Base-by-base conservation (phyloP, 768 basidiomycete species). In the Pisolithus microcarpus region DNA sequence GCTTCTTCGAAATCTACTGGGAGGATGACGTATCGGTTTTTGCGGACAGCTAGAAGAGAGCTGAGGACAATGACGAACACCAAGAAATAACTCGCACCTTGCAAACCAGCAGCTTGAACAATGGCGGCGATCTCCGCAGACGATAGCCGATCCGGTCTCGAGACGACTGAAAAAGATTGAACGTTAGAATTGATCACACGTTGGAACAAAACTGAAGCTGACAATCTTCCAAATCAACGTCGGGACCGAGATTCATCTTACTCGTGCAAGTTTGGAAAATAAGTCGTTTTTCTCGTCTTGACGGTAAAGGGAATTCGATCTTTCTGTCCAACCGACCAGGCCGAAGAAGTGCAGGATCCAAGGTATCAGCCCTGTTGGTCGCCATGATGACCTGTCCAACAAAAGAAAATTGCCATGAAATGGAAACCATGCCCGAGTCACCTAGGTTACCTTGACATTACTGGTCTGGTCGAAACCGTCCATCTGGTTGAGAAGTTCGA, bases 171-270 rank as follows among this genome's bases (percentile, higher is more conserved):
- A 48, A 51, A 42, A 21, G 30, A 13, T 4, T 11, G 7, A 10
- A 10, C 5, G 28, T 65, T 10, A 62, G 54, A 40, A 19, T 34
- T 38, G 9, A 49, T 62, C 46, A 64, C 13, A 28, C 43, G n/a
- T 13, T 19, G 37, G 16, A 28, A 49, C 28, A 19, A 7, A 46
- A 19, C 11, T 19, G n/a, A 9, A 19, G 75, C 89, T 62, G 58
- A 96, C 95, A 98, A 63, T 99, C 96, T 72, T 99, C 96, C 46
- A 99, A 72, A 68, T 99, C 96, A 3, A 99, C 96, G 65, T 99
- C 96, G 4, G 93, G 91, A 5, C 92, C 86, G 38, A 99, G 78
- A 65, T 95, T 98, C 96, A 99, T 99, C 74, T 96, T 96, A 60
- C 77, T 75, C 5, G 96, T 97, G 44, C 91, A 88, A 9, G 96